Conservation (phyloP, 2,329 filamentous ascomycete species). For the Akanthomyces uredinophilus region DNA sequence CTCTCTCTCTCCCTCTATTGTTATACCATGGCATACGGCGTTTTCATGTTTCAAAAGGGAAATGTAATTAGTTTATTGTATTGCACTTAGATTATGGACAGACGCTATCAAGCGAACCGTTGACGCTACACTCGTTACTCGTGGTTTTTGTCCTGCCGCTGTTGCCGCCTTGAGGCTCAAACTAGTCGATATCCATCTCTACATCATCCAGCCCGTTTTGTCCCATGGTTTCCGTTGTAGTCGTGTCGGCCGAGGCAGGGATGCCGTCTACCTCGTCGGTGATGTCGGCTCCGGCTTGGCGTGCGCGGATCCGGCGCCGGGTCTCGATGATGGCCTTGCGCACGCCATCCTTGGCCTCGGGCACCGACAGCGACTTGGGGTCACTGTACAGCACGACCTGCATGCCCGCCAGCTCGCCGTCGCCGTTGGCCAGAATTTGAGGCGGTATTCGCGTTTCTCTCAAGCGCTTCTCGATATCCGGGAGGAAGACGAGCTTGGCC, state of each 20-base stretch:
- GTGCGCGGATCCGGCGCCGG: slow-evolving; percentile 60
- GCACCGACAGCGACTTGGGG: slow-evolving; percentile 69
- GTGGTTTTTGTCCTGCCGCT: background rate
- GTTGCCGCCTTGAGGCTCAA: background rate
- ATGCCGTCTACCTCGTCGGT: slow-evolving; percentile 24
- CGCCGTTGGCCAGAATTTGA: slow-evolving; percentile 55
- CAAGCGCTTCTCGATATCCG: slow-evolving; percentile 80
- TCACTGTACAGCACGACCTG: slow-evolving; percentile 82
- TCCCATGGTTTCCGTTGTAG: background rate
- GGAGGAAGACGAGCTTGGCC: slow-evolving; percentile 68
- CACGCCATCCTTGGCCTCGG: slow-evolving; percentile 70
- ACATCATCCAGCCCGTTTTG: slow-evolving; percentile 44
- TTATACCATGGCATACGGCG: slow-evolving; percentile 10
- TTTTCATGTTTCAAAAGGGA: background rate
- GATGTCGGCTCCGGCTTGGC: slow-evolving; percentile 32
- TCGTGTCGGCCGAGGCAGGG: background rate
- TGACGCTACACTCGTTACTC: background rate
- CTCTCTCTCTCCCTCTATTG: background rate
- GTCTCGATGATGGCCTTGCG: slow-evolving; percentile 80
- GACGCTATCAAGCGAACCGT: background rate
- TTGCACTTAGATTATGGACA: background rate
- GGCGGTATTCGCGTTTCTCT: slow-evolving; percentile 63
- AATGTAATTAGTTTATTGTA: background rate
- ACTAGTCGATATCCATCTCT: slow-evolving; percentile 62
- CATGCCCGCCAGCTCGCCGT: slow-evolving; percentile 54